Conservation (phyloP, 1,139 yeast species). For the Tardiomyces digboiensis region DNA sequence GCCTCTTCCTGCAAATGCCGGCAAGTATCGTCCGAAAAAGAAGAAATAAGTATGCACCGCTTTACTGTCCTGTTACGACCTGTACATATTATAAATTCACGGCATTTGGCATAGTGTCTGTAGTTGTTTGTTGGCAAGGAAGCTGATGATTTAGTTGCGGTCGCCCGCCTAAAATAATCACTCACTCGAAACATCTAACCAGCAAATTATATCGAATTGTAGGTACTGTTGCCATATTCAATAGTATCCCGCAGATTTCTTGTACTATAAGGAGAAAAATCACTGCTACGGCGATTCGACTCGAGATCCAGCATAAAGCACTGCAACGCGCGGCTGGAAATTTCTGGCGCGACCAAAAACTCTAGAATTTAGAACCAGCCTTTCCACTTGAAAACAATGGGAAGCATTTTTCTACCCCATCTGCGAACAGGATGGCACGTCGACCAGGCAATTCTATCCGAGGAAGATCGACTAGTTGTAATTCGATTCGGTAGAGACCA, state of each 20-base stretch:
- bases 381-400: slow-evolving; percentile 57
- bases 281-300: background rate
- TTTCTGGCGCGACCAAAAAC: no score
- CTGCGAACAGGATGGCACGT: slow-evolving; percentile 94
- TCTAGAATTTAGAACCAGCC: no score
- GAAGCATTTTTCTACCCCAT: slow-evolving; percentile 82
- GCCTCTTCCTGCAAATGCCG: background rate
- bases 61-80: background rate
- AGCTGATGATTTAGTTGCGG: no score
- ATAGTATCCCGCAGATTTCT: no score
- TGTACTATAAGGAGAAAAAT: no score
- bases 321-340: background rate
- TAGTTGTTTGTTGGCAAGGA: no score
- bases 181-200: no score
- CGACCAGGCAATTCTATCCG: slow-evolving; percentile 85
- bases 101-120: no score
- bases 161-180: no score
- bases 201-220: no score
- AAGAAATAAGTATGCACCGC: background rate
- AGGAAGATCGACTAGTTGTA: slow-evolving; percentile 80
- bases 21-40: background rate
- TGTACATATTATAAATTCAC: background rate
- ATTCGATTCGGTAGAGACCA: slow-evolving; percentile 79
- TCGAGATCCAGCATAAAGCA: background rate
- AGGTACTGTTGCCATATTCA: no score